Percentiles rank a stretch among this genome's conserved stretches.
These are phyloP conservation scores for Bretschneidera sinensis DNA, from an alignment of 345 rosid genomes.

Conservation along the genomic window DNA sequence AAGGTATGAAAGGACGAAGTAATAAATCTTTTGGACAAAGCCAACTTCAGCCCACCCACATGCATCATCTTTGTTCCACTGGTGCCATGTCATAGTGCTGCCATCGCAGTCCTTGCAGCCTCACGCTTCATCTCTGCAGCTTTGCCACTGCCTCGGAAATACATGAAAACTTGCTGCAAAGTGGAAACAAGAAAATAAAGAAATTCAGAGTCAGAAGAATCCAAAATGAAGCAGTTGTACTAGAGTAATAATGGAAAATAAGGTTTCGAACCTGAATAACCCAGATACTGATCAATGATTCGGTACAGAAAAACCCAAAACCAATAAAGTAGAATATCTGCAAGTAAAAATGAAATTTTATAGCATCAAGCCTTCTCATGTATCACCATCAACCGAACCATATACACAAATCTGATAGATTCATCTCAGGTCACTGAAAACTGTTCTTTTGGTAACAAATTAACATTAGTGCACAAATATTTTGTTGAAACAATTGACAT, in stretches of 20 bases:
- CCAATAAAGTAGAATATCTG: constrained; percentile 92
- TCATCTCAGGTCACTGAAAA: background rate
- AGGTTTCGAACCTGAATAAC: constrained; percentile 77
- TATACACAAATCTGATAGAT: background rate
- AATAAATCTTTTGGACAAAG: background rate
- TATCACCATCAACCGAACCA: background rate
- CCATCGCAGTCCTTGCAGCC: constrained; percentile 72
- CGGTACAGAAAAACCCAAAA: constrained; percentile 64
- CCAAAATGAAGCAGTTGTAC: background rate
- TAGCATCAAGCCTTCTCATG: constrained; percentile 3
- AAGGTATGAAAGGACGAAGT: constrained; percentile 1
- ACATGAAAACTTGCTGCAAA: constrained; percentile 96
- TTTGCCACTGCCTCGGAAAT: constrained; percentile 88
- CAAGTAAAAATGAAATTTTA: constrained; percentile 13
- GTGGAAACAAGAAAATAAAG: background rate
- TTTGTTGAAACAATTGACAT: background rate
- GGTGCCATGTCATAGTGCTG: constrained; percentile 49
- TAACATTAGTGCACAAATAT: background rate
- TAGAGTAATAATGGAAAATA: background rate
- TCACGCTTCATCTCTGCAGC: constrained; percentile 86
- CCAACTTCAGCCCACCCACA: background rate
- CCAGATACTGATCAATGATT: constrained; percentile 92
- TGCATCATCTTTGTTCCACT: background rate
- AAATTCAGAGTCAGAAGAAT: background rate
- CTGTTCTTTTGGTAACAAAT: background rate